phyloP scores from a whole-genome alignment of 2,329 filamentous ascomycete genomes.

The Talaromyces sp. region DNA sequence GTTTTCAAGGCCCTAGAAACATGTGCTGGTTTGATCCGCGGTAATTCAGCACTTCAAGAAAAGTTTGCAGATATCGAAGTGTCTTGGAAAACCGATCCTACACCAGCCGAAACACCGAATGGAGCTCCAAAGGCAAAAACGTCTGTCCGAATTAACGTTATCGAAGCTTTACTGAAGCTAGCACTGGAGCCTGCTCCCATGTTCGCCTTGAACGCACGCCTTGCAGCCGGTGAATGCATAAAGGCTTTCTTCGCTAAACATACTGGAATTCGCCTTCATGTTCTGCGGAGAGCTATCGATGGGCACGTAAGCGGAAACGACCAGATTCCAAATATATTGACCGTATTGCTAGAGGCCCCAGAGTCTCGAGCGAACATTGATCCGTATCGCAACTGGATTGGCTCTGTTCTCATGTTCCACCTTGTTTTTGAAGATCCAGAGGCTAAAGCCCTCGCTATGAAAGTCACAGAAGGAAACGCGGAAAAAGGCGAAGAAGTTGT shows the following conservation, averaged over 20 bases:
- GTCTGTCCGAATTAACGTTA: constrained; percentile 71
- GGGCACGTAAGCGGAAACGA: constrained; percentile 72
- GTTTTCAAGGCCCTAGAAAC: constrained; percentile 63
- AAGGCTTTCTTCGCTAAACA: constrained; percentile 89
- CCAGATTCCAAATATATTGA: constrained; percentile 82
- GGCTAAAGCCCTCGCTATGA: constrained; percentile 73
- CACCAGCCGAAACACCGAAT: constrained; percentile 23
- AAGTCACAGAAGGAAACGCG: constrained; percentile 81
- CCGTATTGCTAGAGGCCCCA: constrained; percentile 66
- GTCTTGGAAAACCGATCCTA: constrained; percentile 28
- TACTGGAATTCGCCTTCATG: constrained; percentile 73
- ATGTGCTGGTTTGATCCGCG: constrained; percentile 82
- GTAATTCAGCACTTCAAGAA: constrained; percentile 75
- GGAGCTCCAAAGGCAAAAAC: constrained; percentile 39
- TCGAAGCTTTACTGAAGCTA: constrained; percentile 84
- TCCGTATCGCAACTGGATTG: constrained; percentile 86
- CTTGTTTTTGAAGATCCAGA: constrained; percentile 72
- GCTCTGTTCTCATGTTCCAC: constrained; percentile 79
- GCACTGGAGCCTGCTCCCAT: constrained; percentile 62
- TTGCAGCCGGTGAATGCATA: constrained; percentile 82
- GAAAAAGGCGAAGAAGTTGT: constrained; percentile 89
- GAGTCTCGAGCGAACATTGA: constrained; percentile 60
- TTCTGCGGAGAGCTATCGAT: constrained; percentile 80
- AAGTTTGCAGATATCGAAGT: constrained; percentile 84
- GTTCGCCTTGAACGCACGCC: constrained; percentile 69